These are phyloP conservation scores for Aspergillus pseudoviridinutans DNA, from an alignment of 2,329 filamentous ascomycete genomes.

Conservation along the genomic window DNA sequence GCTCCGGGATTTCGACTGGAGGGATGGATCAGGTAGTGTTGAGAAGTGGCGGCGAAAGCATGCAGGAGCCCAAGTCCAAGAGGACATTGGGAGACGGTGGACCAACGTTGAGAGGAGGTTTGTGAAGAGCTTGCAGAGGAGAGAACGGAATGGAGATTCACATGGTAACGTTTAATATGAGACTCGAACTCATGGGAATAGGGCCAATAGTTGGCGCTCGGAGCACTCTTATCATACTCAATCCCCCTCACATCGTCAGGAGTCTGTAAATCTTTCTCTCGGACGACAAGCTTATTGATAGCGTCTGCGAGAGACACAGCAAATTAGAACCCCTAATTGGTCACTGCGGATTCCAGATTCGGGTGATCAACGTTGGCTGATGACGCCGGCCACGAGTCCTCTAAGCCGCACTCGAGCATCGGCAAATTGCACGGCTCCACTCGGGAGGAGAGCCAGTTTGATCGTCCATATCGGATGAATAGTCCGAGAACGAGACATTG, in stretches of 20 bases:
- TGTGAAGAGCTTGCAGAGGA: not conserved
- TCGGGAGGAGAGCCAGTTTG: not conserved
- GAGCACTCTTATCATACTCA: not conserved
- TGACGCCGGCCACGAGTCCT: not conserved
- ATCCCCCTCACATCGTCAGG: not conserved
- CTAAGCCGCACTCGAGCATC: not conserved
- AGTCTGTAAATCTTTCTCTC: not conserved
- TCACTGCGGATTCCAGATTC: not conserved
- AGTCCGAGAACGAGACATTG: not conserved
- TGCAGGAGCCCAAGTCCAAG: slow-evolving; percentile 8
- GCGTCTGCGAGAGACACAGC: not conserved
- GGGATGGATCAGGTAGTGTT: not conserved
- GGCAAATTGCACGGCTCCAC: not conserved
- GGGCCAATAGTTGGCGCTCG: not conserved
- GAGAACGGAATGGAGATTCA: not conserved
- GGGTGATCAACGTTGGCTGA: not conserved
- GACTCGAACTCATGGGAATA: not conserved
- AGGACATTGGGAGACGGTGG: slow-evolving; percentile 15
- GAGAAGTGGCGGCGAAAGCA: slow-evolving; percentile 2
- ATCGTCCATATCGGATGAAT: not conserved
- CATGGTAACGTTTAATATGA: not conserved
- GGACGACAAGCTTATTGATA: not conserved
- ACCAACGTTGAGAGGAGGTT: not conserved
- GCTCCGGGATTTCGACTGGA: not conserved
- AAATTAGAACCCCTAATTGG: not conserved